Evolutionary conservation across 371 early-diverging fungal genomes (phyloP).

Genomic region (Zopfochytrium polystomum): DNA sequence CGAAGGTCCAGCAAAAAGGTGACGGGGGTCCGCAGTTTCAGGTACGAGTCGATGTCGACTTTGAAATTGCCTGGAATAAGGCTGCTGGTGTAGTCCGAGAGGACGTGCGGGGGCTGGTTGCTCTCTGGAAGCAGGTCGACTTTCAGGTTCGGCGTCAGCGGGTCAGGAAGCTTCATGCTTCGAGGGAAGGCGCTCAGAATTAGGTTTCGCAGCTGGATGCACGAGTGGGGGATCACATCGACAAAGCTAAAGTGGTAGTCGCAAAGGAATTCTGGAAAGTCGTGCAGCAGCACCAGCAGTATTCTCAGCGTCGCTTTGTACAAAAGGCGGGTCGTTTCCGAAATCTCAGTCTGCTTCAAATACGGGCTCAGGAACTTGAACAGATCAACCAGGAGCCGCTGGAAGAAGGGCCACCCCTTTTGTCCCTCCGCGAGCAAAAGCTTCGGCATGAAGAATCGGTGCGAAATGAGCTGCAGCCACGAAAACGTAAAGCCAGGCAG

Average conservation of each 20-base stretch:
- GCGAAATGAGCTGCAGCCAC: conserved; percentile 93
- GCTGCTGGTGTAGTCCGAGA: conserved; percentile 74
- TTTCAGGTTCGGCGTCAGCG: conserved; percentile 91
- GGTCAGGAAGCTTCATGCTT: conserved; percentile 93
- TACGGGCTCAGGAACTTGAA: conserved; percentile 87
- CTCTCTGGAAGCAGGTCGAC: conserved; percentile 86
- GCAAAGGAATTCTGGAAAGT: conserved; percentile 96
- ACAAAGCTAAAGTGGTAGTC: conserved; percentile 89
- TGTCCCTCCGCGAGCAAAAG: conserved; percentile 72
- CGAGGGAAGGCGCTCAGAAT: conserved; percentile 93
- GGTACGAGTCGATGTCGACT: conserved; percentile 68
- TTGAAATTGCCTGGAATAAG: conserved; percentile 61
- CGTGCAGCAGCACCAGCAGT: conserved; percentile 89
- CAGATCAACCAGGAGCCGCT: conserved; percentile 71
- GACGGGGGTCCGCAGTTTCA: conserved; percentile 61
- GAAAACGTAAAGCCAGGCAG: conserved; percentile 94
- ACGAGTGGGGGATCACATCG: conserved; percentile 87
- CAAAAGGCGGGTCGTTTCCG: conserved; percentile 70
- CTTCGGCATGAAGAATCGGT: conserved; percentile 88
- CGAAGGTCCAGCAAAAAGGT: conserved; percentile 62
- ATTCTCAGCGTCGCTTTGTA: conserved; percentile 91
- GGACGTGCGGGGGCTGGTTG: conserved; percentile 74
- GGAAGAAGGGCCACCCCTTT: conserved; percentile 85
- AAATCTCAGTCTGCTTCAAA: conserved; percentile 61
- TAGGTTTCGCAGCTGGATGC: conserved; percentile 92